A percentile compares a stretch with the other conserved stretches of the same genome.
Conservation (phyloP, 768 basidiomycete species). For the Termitomyces sp. region DNA sequence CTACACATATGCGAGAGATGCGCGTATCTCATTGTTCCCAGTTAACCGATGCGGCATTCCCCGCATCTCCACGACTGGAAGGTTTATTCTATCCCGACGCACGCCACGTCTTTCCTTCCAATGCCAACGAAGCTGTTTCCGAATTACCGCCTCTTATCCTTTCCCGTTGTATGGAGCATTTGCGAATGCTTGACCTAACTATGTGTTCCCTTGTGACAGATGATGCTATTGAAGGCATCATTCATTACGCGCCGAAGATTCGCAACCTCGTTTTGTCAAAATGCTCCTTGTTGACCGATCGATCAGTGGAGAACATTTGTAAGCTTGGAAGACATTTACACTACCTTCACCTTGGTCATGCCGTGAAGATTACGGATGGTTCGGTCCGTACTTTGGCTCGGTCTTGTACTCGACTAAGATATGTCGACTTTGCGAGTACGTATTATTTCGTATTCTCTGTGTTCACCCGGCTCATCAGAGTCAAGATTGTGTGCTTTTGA, state of each 20-base stretch:
- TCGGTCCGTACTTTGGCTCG: constrained; percentile 81
- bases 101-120: constrained; percentile 39
- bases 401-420: constrained; percentile 84
- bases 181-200: constrained; percentile 92
- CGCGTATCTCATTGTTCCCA: constrained; percentile 73
- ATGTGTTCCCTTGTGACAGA: constrained; percentile 80
- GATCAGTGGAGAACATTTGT: constrained; percentile 77
- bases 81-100: constrained; percentile 22
- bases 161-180: constrained; percentile 65
- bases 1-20: constrained; percentile 85
- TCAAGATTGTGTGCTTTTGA: constrained; percentile 77
- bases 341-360: constrained; percentile 93
- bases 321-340: constrained; percentile 88
- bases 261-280: constrained; percentile 86
- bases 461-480: constrained; percentile 11
- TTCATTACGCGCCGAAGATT: constrained; percentile 76
- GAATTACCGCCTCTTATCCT: constrained; percentile 65
- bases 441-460: constrained; percentile 13
- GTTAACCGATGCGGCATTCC: constrained; percentile 84
- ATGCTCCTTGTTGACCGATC: constrained; percentile 74
- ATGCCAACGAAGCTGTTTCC: constrained; percentile 25
- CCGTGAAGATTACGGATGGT: constrained; percentile 81
- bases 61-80: constrained; percentile 51
- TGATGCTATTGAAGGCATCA: constrained; percentile 75
- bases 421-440: constrained; percentile 95